phyloP scores from a whole-genome alignment of 78 protist genomes.

The Corallochytrium limacisporum region DNA sequence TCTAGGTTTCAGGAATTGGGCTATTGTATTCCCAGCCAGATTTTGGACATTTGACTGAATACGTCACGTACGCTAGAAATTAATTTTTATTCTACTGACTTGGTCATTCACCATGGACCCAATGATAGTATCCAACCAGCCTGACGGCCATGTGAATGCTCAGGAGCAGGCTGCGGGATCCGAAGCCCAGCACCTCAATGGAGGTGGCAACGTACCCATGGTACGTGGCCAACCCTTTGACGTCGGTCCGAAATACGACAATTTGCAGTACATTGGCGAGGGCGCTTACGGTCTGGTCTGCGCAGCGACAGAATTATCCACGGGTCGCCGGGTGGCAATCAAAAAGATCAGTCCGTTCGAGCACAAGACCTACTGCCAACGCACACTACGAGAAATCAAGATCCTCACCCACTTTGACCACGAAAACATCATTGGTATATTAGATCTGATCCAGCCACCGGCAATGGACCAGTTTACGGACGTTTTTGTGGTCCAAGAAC shows the following conservation, averaged over 20 bases:
- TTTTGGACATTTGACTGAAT: too few species aligned
- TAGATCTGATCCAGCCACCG: not conserved
- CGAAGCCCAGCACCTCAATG: too few species aligned
- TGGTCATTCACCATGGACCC: too few species aligned
- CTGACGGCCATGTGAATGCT: too few species aligned
- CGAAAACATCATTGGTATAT: conserved; percentile 39
- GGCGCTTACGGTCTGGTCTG: conserved; percentile 21
- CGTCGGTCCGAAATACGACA: not conserved
- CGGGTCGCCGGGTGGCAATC: conserved; percentile 5
- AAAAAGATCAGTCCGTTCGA: conserved; percentile 36
- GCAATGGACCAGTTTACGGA: conserved; percentile 24
- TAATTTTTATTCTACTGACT: too few species aligned
- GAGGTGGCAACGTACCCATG: too few species aligned
- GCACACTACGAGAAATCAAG: conserved; percentile 86
- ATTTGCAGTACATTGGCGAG: conserved; percentile 14
- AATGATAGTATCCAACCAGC: too few species aligned
- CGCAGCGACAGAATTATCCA: not conserved
- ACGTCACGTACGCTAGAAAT: too few species aligned
- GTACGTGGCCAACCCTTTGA: not conserved
- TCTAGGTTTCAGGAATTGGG: too few species aligned
- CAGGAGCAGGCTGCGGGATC: too few species aligned
- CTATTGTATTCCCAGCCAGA: too few species aligned
- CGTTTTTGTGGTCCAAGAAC: conserved; percentile 59
- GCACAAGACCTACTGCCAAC: conserved; percentile 71
- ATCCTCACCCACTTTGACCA: conserved; percentile 45